Base-by-base conservation (phyloP, 1,139 yeast species). In the Yamadazyma songkhlaensis region DNA sequence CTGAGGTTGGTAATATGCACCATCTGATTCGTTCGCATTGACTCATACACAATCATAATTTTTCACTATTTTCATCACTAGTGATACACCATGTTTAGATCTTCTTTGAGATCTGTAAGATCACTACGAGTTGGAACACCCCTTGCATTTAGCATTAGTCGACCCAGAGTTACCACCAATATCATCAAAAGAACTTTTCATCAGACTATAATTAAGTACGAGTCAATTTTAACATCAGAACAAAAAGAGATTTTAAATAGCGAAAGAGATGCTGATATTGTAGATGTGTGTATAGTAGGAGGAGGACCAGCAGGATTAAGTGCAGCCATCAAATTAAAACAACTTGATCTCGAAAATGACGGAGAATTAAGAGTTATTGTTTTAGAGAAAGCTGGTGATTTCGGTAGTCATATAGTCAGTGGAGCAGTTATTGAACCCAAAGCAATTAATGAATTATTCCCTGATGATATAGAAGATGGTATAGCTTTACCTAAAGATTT, bases 271-370 rank as follows among this genome's bases (percentile, higher is more conserved):
- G 76, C 73, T 6, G 97, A 92, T 51, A 74, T 77, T 26, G 96
- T 88, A 11, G 98, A 92, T 58, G 95, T 92, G 13, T 86, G 95
- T 53, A 88, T 92, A 34, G 96, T 92, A 1, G 98, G 98, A 28
- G 98, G 95, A 30, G 98, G 98, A 0, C 97, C 97, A 4, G 95
- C 97, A 1, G 98, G 98, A 9, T 69, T 92, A 39, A 92, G 96
- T 1, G 84, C 98, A 1, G 98, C 97, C 10, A 92, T 92, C 46
- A 76, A 77, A 47, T 67, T 89, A 49, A 92, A 92, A 57, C 96
- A 88, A 54, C 64, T 90, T 32, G 97, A 92, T 54, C 66, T 71
- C 35, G 84, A 81, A 48, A 92, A 86, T 3, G 57, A 63, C 12
- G 87, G 85, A 6, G 84, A 84, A 34, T 62, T 85, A 37, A 70